A percentile compares a stretch with the other conserved stretches of the same genome.
These are phyloP conservation scores for Phytophthora kernoviae DNA, from an alignment of 352 stramenopile species.

Conservation along the genomic window DNA sequence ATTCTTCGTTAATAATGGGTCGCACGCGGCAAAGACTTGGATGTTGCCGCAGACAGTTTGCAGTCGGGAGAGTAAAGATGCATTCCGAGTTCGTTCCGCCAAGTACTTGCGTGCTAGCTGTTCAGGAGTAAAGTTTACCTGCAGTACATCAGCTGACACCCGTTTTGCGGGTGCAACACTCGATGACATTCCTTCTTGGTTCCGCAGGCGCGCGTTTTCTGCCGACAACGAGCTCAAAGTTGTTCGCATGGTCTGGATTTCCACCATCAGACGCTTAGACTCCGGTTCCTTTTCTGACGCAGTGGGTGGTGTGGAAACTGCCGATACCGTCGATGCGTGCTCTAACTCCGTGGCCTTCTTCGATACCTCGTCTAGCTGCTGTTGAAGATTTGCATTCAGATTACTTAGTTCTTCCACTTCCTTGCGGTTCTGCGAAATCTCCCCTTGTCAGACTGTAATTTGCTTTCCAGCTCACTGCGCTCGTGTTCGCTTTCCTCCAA, in stretches of 20 bases:
- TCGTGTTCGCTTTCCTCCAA: conserved; percentile 45
- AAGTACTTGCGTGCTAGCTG: conserved; percentile 89
- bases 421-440: conserved; percentile 57
- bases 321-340: conserved; percentile 41
- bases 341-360: conserved; percentile 56
- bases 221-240: conserved; percentile 57
- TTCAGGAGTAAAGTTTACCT: conserved; percentile 65
- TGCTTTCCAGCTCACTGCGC: conserved; percentile 41
- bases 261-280: conserved; percentile 43
- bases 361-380: conserved; percentile 54
- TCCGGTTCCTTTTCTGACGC: conserved; percentile 33
- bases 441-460: conserved; percentile 53
- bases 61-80: conserved; percentile 74
- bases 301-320: conserved; percentile 32
- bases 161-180: conserved; percentile 51
- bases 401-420: conserved; percentile 59
- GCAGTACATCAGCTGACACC: conserved; percentile 68
- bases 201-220: conserved; percentile 62
- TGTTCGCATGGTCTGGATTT: conserved; percentile 62
- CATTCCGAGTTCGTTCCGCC: conserved; percentile 81
- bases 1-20: conserved; percentile 78
- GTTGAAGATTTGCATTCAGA: conserved; percentile 53
- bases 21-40: conserved; percentile 94
- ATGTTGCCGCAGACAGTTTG: conserved; percentile 94
- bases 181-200: conserved; percentile 45